A percentile compares a stretch with the other conserved stretches of the same genome.
phyloP scores from a whole-genome alignment of 2,329 filamentous ascomycete species.

The Aspergillus hiratsukae region DNA sequence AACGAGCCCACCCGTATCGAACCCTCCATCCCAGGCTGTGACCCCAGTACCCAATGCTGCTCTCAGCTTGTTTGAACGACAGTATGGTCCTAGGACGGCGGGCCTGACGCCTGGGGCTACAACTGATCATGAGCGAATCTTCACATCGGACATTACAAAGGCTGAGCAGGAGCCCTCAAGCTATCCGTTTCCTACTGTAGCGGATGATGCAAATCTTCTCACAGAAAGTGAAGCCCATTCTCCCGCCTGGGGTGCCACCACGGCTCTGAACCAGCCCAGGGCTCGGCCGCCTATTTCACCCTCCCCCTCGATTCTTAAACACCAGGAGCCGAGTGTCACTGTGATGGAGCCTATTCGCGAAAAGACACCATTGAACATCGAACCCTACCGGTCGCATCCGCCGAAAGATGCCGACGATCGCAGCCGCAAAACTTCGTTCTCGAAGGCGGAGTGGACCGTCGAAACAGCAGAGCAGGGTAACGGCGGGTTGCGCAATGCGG shows the following conservation, averaged over 20 bases:
- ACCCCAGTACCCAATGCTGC: conserved; percentile 20
- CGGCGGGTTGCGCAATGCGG: conserved; percentile 83
- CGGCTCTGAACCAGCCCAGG: conserved; percentile 69
- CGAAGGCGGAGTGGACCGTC: conserved; percentile 75
- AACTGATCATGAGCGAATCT: conserved; percentile 41
- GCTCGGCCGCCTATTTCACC: conserved; percentile 71
- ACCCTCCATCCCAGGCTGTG: conserved; percentile 22
- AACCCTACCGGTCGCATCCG: conserved; percentile 8
- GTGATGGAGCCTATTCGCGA: conserved; percentile 18
- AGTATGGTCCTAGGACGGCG: conserved; percentile 17
- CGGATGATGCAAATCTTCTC: conserved; percentile 47
- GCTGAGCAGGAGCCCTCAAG: conserved; percentile 21
- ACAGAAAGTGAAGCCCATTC: conserved; percentile 71
- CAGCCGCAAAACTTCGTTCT: conserved; percentile 63
- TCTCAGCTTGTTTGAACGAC: conserved; percentile 33
- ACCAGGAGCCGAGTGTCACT: conserved; percentile 43
- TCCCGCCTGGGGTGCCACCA: conserved; percentile 66
- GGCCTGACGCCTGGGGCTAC: conserved; percentile 39
- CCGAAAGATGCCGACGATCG: conserved; percentile 31
- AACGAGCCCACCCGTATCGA: conserved; percentile 26
- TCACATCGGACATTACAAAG: conserved; percentile 24
- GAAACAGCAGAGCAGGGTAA: conserved; percentile 87
- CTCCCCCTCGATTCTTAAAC: conserved; percentile 70
- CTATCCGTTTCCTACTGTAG: conserved; percentile 27
- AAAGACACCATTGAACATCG: conserved; percentile 12